These are phyloP conservation scores for Lasiosphaeriaceae sp. DNA, from an alignment of 495 filamentous ascomycete species.

Conservation along the genomic window DNA sequence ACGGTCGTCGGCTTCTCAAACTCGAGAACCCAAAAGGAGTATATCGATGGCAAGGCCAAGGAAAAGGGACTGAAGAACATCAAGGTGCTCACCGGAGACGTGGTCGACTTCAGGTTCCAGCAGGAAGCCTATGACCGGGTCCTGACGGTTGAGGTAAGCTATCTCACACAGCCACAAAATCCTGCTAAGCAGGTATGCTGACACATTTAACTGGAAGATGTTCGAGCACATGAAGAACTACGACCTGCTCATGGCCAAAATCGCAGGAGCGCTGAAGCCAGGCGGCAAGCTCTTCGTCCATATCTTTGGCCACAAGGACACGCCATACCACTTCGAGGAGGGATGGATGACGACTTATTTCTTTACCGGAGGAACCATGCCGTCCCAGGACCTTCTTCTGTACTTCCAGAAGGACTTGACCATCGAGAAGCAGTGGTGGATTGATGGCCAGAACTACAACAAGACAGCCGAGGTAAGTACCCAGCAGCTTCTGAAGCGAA, in stretches of 20 bases:
- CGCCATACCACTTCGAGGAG: constrained; percentile 62
- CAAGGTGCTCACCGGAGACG: constrained; percentile 57
- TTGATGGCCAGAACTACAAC: constrained; percentile 60
- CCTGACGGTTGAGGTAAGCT: constrained; percentile 53
- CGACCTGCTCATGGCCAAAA: constrained; percentile 58
- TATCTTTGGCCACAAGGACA: constrained; percentile 56
- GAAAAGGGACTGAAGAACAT: constrained; percentile 52
- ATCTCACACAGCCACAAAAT: neutral
- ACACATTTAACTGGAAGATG: constrained; percentile 33
- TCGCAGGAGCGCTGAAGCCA: constrained; percentile 50
- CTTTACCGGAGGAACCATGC: constrained; percentile 69
- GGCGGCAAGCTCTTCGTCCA: constrained; percentile 63
- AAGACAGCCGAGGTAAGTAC: constrained; percentile 58
- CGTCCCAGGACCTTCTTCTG: constrained; percentile 57
- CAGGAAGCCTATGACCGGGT: constrained; percentile 53
- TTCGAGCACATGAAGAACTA: constrained; percentile 78
- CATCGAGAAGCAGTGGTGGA: constrained; percentile 60
- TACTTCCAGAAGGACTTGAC: constrained; percentile 61
- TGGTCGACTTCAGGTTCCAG: constrained; percentile 57
- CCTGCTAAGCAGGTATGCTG: too few relatives aligned
- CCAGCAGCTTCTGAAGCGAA: neutral
- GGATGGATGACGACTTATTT: constrained; percentile 72
- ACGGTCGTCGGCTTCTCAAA: constrained; percentile 62
- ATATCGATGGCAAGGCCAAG: constrained; percentile 55
- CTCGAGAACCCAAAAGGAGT: constrained; percentile 58